Evolutionary conservation across 2,329 filamentous ascomycete genomes (phyloP).

Genomic region (Ramichloridium luteum): DNA sequence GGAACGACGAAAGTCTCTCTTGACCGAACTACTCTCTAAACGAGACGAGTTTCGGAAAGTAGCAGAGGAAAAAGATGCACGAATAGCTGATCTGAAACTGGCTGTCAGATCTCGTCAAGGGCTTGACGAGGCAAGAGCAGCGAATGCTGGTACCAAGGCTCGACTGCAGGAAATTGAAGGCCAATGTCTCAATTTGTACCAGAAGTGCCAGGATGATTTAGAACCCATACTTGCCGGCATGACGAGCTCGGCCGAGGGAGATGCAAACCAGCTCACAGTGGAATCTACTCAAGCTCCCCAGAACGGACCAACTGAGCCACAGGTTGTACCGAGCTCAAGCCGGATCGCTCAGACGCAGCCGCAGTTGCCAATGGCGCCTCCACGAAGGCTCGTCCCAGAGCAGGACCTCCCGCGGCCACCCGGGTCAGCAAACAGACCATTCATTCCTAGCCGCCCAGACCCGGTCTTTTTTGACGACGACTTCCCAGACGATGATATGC

Average conservation of each 20-base stretch:
- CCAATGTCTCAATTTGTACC: conserved; percentile 15
- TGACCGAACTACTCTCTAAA: conserved; percentile 12
- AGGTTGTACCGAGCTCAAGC: conserved; percentile 16
- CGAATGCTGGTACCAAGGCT: conserved; percentile 16
- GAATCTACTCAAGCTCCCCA: conserved; percentile 19
- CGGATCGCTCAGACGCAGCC: conserved; percentile 24
- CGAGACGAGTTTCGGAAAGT: conserved; percentile 13
- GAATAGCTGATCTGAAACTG: conserved; percentile 12
- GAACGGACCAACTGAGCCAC: conserved; percentile 1
- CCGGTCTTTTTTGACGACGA: conserved; percentile 13
- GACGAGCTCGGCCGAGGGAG: too few species aligned
- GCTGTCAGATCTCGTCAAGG: conserved; percentile 15
- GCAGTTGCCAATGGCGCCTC: conserved; percentile 11
- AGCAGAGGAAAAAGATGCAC: conserved; percentile 12
- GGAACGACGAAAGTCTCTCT: conserved; percentile 7
- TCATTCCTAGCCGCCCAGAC: too few species aligned
- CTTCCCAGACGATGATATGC: conserved; percentile 16
- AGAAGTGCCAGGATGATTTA: conserved; percentile 16
- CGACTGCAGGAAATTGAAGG: conserved; percentile 16
- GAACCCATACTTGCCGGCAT: too few species aligned
- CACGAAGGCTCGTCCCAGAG: too few species aligned
- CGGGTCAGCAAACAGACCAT: too few species aligned
- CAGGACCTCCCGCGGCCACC: too few species aligned
- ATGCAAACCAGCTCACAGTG: conserved; percentile 15
- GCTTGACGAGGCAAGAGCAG: conserved; percentile 12